A percentile compares a stretch with the other conserved stretches of the same genome.
Evolutionary conservation across 2,329 filamentous ascomycete species (phyloP).

Genomic region (Exophiala sp.): DNA sequence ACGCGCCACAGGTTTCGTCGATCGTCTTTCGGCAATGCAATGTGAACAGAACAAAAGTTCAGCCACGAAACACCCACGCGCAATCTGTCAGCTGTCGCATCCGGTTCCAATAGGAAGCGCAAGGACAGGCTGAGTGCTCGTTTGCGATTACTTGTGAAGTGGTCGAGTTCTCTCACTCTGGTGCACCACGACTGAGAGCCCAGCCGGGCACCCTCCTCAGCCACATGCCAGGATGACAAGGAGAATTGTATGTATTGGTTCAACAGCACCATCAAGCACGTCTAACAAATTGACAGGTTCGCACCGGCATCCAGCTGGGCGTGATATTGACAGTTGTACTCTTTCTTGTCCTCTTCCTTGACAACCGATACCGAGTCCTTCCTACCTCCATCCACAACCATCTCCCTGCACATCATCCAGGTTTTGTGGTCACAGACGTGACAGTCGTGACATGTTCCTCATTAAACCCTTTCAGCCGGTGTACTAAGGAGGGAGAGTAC

Average conservation of each 20-base stretch:
- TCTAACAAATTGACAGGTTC: constrained; percentile 40
- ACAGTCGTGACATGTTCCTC: constrained; percentile 72
- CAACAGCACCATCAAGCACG: neutral
- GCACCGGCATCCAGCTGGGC: constrained; percentile 71
- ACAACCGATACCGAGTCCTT: constrained; percentile 82
- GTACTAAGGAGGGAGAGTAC: constrained; percentile 65
- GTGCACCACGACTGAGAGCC: neutral
- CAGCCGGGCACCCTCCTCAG: constrained; percentile 5
- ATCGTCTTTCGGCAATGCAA: neutral
- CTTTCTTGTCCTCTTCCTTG: constrained; percentile 74
- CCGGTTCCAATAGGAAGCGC: no score
- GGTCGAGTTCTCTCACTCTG: neutral
- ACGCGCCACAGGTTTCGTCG: constrained; percentile 3
- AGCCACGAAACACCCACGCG: no score
- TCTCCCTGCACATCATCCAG: constrained; percentile 79
- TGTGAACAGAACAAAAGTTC: neutral
- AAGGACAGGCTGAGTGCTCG: no score
- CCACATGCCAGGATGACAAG: constrained; percentile 26
- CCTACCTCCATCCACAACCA: constrained; percentile 82
- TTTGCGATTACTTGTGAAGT: neutral
- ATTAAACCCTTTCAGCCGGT: constrained; percentile 70
- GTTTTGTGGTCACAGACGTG: constrained; percentile 81
- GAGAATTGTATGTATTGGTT: constrained; percentile 20
- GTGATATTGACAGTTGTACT: constrained; percentile 64
- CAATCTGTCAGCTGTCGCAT: no score